A percentile compares a stretch with the other conserved stretches of the same genome.
Conservation (phyloP, 345 rosid species). For the Iberis pinnata region DNA sequence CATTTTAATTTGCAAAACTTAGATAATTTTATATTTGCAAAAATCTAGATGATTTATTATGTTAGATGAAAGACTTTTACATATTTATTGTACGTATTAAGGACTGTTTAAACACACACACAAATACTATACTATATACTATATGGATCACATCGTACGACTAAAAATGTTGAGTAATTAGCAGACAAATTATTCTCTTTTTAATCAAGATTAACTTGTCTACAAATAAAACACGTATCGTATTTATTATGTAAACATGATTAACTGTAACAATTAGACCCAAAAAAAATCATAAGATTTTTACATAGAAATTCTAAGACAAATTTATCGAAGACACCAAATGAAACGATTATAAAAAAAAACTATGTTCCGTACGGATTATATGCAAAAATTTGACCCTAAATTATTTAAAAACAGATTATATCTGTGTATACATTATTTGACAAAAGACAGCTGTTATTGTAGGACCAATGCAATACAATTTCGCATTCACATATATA, state of each 20-base stretch:
- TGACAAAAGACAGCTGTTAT: slow-evolving; percentile 30
- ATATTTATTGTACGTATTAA: neutral
- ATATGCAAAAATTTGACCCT: neutral
- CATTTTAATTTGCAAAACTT: too few species aligned
- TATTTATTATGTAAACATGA: neutral
- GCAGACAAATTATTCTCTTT: slow-evolving; percentile 29
- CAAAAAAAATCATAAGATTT: slow-evolving; percentile 19
- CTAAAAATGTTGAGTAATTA: slow-evolving; percentile 30
- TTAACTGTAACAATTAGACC: slow-evolving; percentile 11
- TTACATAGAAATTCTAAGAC: slow-evolving; percentile 43
- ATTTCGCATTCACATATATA: slow-evolving; percentile 23
- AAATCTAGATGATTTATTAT: slow-evolving; percentile 18
- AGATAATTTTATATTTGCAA: too few species aligned
- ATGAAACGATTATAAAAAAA: slow-evolving; percentile 40
- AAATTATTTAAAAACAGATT: neutral
- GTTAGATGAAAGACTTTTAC: neutral
- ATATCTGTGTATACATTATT: slow-evolving; percentile 7
- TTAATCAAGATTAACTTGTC: slow-evolving; percentile 23
- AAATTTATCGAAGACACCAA: slow-evolving; percentile 42
- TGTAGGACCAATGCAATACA: slow-evolving; percentile 30
- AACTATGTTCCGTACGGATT: slow-evolving; percentile 12
- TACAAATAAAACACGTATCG: slow-evolving; percentile 16
- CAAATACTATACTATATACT: neutral
- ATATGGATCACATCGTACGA: slow-evolving; percentile 22
- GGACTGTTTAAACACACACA: neutral